Conservation (phyloP, 2,329 filamentous ascomycete species). For the Chaetomiaceae sp. region DNA sequence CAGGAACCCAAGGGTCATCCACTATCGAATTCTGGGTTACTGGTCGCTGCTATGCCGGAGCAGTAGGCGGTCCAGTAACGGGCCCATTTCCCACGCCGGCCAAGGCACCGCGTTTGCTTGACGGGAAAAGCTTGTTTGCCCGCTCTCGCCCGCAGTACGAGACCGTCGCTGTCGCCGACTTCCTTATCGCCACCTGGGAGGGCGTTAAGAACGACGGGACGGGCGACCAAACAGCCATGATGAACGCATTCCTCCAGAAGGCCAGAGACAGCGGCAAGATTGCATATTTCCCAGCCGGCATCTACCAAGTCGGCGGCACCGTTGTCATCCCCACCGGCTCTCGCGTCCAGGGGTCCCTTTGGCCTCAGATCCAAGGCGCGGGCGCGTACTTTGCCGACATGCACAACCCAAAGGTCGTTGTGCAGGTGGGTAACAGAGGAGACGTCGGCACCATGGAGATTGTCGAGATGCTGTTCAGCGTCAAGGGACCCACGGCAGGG, state of each 20-base stretch:
- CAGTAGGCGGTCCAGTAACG: no score
- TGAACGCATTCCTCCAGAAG: conserved; percentile 48
- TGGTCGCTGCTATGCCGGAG: no score
- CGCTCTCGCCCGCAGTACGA: conserved; percentile 59
- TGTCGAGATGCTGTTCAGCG: conserved; percentile 63
- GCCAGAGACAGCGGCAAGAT: conserved; percentile 44
- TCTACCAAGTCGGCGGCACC: conserved; percentile 43
- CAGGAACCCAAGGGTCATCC: no score
- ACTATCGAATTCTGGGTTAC: no score
- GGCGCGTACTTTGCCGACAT: conserved; percentile 52
- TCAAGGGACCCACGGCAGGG: conserved; percentile 57
- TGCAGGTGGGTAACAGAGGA: conserved; percentile 53
- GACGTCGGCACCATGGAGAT: conserved; percentile 60
- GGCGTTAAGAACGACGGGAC: conserved; percentile 37
- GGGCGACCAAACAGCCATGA: background rate
- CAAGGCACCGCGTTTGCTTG: background rate
- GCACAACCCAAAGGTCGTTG: conserved; percentile 52
- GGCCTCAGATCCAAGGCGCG: conserved; percentile 43
- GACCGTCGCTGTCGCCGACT: conserved; percentile 45
- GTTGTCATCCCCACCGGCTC: conserved; percentile 37
- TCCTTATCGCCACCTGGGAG: conserved; percentile 38
- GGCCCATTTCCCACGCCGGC: background rate
- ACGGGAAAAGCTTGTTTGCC: conserved; percentile 40
- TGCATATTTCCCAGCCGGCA: conserved; percentile 49
- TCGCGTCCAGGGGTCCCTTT: conserved; percentile 52